These are phyloP conservation scores for Tricholoma sp. DNA, from an alignment of 768 basidiomycete species.

Conservation along the genomic window DNA sequence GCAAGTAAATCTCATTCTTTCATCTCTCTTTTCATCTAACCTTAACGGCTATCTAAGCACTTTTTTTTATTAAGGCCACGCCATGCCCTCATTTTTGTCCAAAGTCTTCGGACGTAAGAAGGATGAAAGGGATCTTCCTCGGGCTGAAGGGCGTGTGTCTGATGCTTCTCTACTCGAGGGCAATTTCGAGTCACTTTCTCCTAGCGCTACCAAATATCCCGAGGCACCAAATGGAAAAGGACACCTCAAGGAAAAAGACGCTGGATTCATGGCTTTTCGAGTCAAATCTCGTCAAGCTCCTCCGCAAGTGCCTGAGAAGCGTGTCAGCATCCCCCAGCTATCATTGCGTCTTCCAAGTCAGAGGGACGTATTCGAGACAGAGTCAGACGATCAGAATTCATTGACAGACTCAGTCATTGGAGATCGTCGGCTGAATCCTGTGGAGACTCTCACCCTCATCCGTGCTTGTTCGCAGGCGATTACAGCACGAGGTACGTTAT, in stretches of 20 bases:
- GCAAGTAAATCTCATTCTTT: background rate
- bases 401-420: conserved; percentile 53
- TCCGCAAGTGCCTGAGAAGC: conserved; percentile 31
- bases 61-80: conserved; percentile 25
- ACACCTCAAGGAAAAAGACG: conserved; percentile 30
- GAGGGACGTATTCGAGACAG: conserved; percentile 57
- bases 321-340: conserved; percentile 45
- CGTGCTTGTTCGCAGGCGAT: conserved; percentile 67
- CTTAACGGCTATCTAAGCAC: conserved; percentile 3
- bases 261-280: conserved; percentile 45
- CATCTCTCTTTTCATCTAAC: background rate
- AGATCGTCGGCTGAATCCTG: conserved; percentile 51
- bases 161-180: conserved; percentile 58
- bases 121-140: conserved; percentile 43
- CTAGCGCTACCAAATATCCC: conserved; percentile 36
- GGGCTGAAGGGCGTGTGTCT: conserved; percentile 26
- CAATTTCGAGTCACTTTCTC: conserved; percentile 68
- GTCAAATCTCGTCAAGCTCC: conserved; percentile 37
- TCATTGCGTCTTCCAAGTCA: conserved; percentile 56
- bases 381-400: conserved; percentile 41
- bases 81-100: conserved; percentile 67
- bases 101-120: conserved; percentile 76
- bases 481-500: conserved; percentile 50
- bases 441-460: conserved; percentile 60
- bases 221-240: conserved; percentile 28